Conservation (phyloP, 1,284 basidiomycete species). For the Trametes pubescens region DNA sequence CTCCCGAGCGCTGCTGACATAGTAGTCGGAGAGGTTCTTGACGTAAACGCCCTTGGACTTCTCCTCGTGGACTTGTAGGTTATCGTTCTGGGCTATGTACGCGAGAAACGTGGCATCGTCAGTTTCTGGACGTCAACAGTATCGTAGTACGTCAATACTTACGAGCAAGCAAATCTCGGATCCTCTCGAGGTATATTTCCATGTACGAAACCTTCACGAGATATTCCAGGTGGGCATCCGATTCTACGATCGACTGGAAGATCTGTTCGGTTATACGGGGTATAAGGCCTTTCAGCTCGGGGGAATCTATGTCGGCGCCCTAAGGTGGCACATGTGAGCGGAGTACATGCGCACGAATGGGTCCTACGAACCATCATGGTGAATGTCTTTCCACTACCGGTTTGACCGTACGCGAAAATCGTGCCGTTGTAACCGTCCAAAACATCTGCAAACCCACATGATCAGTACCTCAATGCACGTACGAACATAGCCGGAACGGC, state of each 20-base stretch:
- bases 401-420: constrained; percentile 98
- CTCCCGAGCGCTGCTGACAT: constrained; percentile 95
- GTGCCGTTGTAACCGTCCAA: constrained; percentile 99
- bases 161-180: constrained; percentile 97
- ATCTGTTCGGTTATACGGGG: constrained; percentile 99
- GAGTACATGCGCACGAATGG: constrained; percentile 4
- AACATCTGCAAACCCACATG: constrained; percentile 73
- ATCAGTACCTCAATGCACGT: too few species aligned
- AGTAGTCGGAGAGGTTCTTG: constrained; percentile 97
- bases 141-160: constrained; percentile 46
- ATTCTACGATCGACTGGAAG: constrained; percentile 96
- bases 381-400: constrained; percentile 96
- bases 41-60: constrained; percentile 98
- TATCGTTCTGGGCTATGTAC: constrained; percentile 92
- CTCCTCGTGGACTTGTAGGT: constrained; percentile 98
- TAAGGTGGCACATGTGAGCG: constrained; percentile 45
- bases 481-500: background rate
- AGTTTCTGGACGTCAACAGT: background rate
- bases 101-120: background rate
- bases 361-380: constrained; percentile 88
- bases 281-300: constrained; percentile 94
- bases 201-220: constrained; percentile 99
- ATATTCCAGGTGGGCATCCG: constrained; percentile 96
- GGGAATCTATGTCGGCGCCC: constrained; percentile 97
- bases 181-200: constrained; percentile 99